Evolutionary conservation across 352 stramenopile species (phyloP).

Genomic region (Pythium graminicola): DNA sequence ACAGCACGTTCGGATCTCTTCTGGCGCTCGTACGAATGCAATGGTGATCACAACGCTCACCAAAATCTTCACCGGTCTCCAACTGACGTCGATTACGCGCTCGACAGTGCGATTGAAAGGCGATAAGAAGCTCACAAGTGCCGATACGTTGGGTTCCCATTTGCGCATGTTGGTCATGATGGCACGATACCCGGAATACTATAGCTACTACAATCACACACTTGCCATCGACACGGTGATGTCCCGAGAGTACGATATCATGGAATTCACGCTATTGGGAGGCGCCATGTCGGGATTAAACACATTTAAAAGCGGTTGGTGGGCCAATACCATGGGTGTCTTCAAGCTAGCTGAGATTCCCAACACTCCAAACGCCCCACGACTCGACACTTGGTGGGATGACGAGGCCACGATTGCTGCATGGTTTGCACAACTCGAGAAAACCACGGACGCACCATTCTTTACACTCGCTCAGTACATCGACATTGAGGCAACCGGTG

Average conservation of each 20-base stretch:
- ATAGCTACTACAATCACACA: slow-evolving; percentile 21
- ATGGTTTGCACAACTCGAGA: slow-evolving; percentile 31
- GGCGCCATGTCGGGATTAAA: slow-evolving; percentile 29
- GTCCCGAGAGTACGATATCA: slow-evolving; percentile 10
- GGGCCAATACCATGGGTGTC: slow-evolving; percentile 31
- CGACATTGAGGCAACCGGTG: slow-evolving; percentile 19
- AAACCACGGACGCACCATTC: slow-evolving; percentile 19
- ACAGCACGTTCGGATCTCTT: slow-evolving; percentile 18
- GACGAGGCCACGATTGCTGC: slow-evolving; percentile 24
- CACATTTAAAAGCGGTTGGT: slow-evolving; percentile 30
- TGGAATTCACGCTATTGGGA: slow-evolving; percentile 24
- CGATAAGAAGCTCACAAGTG: slow-evolving; percentile 25
- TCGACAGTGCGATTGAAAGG: slow-evolving; percentile 16
- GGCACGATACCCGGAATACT: slow-evolving; percentile 30
- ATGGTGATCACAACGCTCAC: slow-evolving; percentile 1
- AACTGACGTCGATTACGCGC: slow-evolving; percentile 16
- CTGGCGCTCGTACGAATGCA: slow-evolving; percentile 11
- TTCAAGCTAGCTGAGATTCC: slow-evolving; percentile 28
- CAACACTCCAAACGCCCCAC: not conserved
- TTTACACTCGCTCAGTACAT: slow-evolving; percentile 21
- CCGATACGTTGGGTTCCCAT: slow-evolving; percentile 16
- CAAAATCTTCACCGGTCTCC: slow-evolving; percentile 9
- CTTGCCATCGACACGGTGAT: not conserved
- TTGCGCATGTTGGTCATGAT: slow-evolving; percentile 29
- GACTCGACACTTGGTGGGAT: slow-evolving; percentile 28